Evolutionary conservation across 1,284 basidiomycete genomes (phyloP), one percentile per base, ranked within the genome.

Genomic region (Cutaneotrichosporon sp.): DNA sequence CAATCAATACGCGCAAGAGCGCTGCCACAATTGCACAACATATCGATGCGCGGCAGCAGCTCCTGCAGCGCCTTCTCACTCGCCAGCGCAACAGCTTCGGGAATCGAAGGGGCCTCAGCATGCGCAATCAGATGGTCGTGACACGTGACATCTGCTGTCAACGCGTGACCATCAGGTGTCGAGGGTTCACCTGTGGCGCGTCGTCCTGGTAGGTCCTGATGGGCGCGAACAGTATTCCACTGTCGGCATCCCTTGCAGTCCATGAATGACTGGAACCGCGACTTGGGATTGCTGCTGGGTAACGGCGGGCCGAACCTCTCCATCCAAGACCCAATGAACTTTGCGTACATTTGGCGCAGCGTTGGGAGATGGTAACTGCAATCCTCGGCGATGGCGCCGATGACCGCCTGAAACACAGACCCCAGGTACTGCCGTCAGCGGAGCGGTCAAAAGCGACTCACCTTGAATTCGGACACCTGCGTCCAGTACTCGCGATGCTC

Each of bases 371-470:
- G 80, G 71, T 88, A 91, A 11, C 84, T 85, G 10, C 86, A 86
- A 78, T 96, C 93, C 53, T 93, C 84, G 34, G 94, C 84, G 30
- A 96, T 83, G 0, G 91, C 91, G 2, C 91, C 93, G 21, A 95
- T 82, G 5, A 95, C 79, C 60, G 90, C 89, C 80, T 97, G 92
- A 61, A 93, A 83, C 9, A 74, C 66, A 53, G 75, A 72, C 11
- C 73, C 73, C 11, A 75, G 64, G 26, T 66, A 60, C 72, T 79
- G 55, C 1, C 21, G 30, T 56, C 32, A 50, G 53, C 47, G 2
- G 7, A 18, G 9, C 9, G 32, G 13, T 36, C 14, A 11, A 18
- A 26, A 13, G 2, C 26, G 53, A 18, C 68, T 59, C 52, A 68
- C 66, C 11, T 65, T 60, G 30, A 61, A 51, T 11, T 58, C 56